phyloP scores from a whole-genome alignment of 176 grass and related monocot species.

The Rhipidocladum racemiflorum region DNA sequence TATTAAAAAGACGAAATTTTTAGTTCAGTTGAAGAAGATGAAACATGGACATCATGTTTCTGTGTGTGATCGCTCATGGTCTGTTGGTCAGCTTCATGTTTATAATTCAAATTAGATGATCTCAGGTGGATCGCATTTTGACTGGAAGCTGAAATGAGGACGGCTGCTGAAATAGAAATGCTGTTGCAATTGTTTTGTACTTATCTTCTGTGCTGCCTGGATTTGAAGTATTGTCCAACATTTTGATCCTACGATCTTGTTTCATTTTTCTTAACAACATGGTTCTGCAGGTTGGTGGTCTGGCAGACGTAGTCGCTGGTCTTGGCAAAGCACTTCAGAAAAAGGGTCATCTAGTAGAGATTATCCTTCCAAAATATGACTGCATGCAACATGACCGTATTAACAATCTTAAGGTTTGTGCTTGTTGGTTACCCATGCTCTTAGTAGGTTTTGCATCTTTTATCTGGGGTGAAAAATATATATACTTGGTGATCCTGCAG shows the following conservation, averaged over 20 bases:
- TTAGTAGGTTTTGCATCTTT: background rate
- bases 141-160: background rate
- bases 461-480: background rate
- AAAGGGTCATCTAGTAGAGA: slow-evolving; percentile 84
- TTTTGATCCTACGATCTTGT: slow-evolving; percentile 6
- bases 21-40: background rate
- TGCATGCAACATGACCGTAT: slow-evolving; percentile 78
- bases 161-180: background rate
- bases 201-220: background rate
- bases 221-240: slow-evolving; percentile 8
- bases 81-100: background rate
- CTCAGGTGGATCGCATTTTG: background rate
- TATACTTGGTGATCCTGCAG: slow-evolving; percentile 40
- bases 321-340: slow-evolving; percentile 83
- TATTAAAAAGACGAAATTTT: background rate
- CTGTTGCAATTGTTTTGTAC: background rate
- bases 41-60: background rate
- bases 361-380: slow-evolving; percentile 95
- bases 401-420: slow-evolving; percentile 66
- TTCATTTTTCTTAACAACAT: slow-evolving; percentile 15
- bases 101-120: background rate
- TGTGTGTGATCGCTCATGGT: background rate
- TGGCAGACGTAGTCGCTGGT: slow-evolving; percentile 91
- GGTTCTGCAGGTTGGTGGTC: slow-evolving; percentile 75
- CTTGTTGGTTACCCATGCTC: slow-evolving; percentile 11